Evolutionary conservation across 257 asterid genomes (phyloP), one percentile per base, ranked within the genome.

Genomic region (Capsicum chinense): DNA sequence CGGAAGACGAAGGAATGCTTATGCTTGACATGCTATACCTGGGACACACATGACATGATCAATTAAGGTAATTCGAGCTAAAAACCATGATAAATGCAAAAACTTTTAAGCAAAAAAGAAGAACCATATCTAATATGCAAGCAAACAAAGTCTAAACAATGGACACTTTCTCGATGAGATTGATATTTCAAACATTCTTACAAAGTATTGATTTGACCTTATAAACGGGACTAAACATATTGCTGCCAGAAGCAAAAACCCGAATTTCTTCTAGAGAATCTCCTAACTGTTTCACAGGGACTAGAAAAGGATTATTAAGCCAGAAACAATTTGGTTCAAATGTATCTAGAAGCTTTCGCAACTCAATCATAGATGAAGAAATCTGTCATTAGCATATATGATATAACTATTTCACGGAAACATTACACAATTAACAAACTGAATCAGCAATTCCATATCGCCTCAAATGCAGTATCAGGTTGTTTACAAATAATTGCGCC

Each of bases 11-110:
- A 59, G 87, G 83, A 17, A 86, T 60, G 80, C 59, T 68, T 47
- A 87, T 68, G 39, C 58, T 73, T 7, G 88, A 84, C 92, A 89
- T 87, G 12, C 33, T 78, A 54, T 15, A 78, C 82, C 82, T 78
- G 82, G 19, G 7, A 33, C 33, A 78, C 0, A 1, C 82, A 33
- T 1, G 54, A 33, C 50, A 3, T 10, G 33, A 54, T 78, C 82
- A 78, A 1, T 33, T 33, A 3, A 69, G 16, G 33, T 26, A 0
- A 14, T 17, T 26, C 63, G 63, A 26, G 15, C 48, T 76, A 19
- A 33, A 42, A 69, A 16, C 4, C 56, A 39, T 69, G 33, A 16
- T 8, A 7, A 14, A 59, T 59, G 33, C 17, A 58, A 58, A 13
- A 13, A 3, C 59, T 54, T 54, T 3, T 4, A 52, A 52, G 14